Base-by-base conservation (phyloP, 805 yeast genomes). In the Ogataea nitratoaversa region DNA sequence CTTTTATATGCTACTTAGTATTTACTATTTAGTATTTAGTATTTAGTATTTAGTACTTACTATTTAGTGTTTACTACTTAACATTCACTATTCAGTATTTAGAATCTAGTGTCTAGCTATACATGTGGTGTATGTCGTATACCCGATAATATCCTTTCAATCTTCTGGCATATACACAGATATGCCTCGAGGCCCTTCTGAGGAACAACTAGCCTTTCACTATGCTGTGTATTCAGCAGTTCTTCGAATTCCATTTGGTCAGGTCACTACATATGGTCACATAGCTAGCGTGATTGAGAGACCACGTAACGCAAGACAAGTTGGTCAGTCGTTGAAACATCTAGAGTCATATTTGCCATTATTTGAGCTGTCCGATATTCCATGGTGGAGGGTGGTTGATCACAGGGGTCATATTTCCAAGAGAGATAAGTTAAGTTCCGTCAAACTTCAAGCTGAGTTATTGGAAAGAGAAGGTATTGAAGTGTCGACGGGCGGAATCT, bases 361-460 rank as follows among this genome's bases (percentile, higher is more conserved):
- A 8, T 40, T 50, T 53, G 14, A 40, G 4, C 54, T 49, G 25
- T 61, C 60, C 47, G 64, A 63, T 8, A 72, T 84, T 12, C 91
- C 91, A 4, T 85, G 95, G 95, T 84, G 91, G 91, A 62, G 95
- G 27, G 84, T 85, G 2, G 65, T 85, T 8, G 71, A 74, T 19
- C 67, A 84, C n/a, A 61, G 74, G 14, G 93, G 93, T 0, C 65
- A 60, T 16, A 78, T 84, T 2, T 74, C 88, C 4, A 72, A 73
- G 3, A 56, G 84, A 32, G 74, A 55, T 8, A 61, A 54, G 27
- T 55, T 66, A 0, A 57, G 58, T 19, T 71, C 74, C 2, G 76
- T 74, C 38, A 47, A 53, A 11, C 48, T 54, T 18, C 91, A 84
- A 54, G 67, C 70, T 9, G 59, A 63, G 6, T 48, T 53, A 35